A percentile compares a stretch with the other conserved stretches of the same genome.
Evolutionary conservation across 116 monocot species (phyloP).

Genomic region (Zostera marina): DNA sequence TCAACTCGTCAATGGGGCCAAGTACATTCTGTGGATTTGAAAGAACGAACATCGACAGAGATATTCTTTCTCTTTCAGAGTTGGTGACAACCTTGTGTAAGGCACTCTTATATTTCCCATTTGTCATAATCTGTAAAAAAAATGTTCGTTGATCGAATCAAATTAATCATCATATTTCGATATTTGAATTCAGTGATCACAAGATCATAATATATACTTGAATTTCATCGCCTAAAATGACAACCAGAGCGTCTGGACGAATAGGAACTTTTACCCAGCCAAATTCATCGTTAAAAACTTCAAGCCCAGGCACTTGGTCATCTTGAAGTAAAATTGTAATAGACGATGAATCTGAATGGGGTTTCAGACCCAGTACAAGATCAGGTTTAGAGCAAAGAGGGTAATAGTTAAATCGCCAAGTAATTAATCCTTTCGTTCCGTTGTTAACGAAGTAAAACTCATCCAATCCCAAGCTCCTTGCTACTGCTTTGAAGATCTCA

Average conservation of each 20-base stretch:
- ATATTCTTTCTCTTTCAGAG: conserved; percentile 24
- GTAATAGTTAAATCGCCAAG: conserved; percentile 52
- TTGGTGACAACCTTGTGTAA: conserved; percentile 33
- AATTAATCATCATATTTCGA: no score
- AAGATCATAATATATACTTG: conserved; percentile 42
- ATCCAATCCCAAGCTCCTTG: conserved; percentile 23
- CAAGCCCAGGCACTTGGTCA: conserved; percentile 22
- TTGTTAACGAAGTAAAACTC: conserved; percentile 28
- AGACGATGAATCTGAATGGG: conserved; percentile 37
- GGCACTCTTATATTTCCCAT: conserved; percentile 30
- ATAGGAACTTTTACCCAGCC: conserved; percentile 33
- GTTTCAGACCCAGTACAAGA: conserved; percentile 37
- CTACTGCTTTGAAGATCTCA: conserved; percentile 20
- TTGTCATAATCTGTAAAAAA: conserved; percentile 38
- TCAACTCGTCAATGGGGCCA: conserved; percentile 13
- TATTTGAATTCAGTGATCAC: no score
- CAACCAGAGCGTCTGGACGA: conserved; percentile 28
- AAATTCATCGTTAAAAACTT: conserved; percentile 28
- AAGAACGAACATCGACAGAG: conserved; percentile 25
- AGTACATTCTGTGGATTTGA: conserved; percentile 12
- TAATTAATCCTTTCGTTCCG: conserved; percentile 11
- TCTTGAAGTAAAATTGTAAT: conserved; percentile 7
- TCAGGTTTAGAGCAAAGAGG: conserved; percentile 40
- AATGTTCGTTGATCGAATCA: no score
- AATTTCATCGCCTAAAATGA: conserved; percentile 45